Conservation (phyloP, 495 filamentous ascomycete genomes). For the Aspergillus nanangensis region DNA sequence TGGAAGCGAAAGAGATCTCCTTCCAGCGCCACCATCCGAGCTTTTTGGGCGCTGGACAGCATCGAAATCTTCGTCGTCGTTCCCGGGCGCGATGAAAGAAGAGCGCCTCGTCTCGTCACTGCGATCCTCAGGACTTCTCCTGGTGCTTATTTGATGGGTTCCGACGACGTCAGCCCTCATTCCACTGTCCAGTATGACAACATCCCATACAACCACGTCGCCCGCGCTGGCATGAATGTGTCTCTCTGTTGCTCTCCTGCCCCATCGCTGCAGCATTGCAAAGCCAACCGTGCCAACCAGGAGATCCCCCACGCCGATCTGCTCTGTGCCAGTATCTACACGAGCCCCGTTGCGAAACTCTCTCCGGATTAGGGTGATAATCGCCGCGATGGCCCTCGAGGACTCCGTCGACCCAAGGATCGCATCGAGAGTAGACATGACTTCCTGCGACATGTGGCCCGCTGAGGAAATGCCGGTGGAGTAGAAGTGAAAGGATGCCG, state of each 20-base stretch:
- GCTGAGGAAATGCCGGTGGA: slow-evolving; percentile 57
- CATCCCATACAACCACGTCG: slow-evolving; percentile 72
- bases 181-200: slow-evolving; percentile 67
- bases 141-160: slow-evolving; percentile 30
- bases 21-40: slow-evolving; percentile 13
- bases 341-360: slow-evolving; percentile 68
- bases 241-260: slow-evolving; percentile 54
- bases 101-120: slow-evolving; percentile 19
- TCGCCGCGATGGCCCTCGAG: slow-evolving; percentile 73
- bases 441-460: slow-evolving; percentile 59
- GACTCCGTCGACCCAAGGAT: slow-evolving; percentile 76
- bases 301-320: slow-evolving; percentile 61
- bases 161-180: slow-evolving; percentile 54
- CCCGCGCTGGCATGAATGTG: slow-evolving; percentile 46
- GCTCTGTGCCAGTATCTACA: slow-evolving; percentile 52
- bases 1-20: slow-evolving; percentile 24
- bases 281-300: slow-evolving; percentile 65
- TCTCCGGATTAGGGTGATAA: slow-evolving; percentile 66
- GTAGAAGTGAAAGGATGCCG: slow-evolving; percentile 67
- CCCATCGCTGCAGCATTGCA: slow-evolving; percentile 67
- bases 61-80: slow-evolving; percentile 39
- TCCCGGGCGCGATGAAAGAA: slow-evolving; percentile 36
- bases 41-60: slow-evolving; percentile 41
- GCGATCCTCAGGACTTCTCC: slow-evolving; percentile 10
- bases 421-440: slow-evolving; percentile 64